A percentile compares a stretch with the other conserved stretches of the same genome.
These are phyloP conservation scores for Boletus patriciae DNA, from an alignment of 768 basidiomycete genomes.

Conservation along the genomic window DNA sequence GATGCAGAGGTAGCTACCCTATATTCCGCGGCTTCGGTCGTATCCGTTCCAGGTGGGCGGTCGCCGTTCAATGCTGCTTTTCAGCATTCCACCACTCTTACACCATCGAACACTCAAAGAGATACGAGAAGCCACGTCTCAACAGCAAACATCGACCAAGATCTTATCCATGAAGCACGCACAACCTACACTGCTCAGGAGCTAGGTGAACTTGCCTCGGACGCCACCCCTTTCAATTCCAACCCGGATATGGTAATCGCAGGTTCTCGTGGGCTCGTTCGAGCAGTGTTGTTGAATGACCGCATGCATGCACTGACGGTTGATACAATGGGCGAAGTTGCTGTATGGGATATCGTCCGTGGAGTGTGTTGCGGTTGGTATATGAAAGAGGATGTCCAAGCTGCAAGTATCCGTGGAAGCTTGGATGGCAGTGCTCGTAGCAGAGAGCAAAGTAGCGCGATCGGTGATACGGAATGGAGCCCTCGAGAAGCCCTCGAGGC, in stretches of 20 bases:
- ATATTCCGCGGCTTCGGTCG: constrained; percentile 82
- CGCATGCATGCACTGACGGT: constrained; percentile 88
- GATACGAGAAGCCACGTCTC: constrained; percentile 22
- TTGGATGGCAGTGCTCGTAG: constrained; percentile 36
- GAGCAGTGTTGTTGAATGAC: constrained; percentile 82
- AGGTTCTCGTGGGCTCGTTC: constrained; percentile 81
- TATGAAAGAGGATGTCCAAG: constrained; percentile 61
- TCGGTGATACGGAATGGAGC: constrained; percentile 52
- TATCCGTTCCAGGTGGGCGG: constrained; percentile 57
- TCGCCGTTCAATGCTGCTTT: constrained; percentile 40
- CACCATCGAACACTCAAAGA: constrained; percentile 28
- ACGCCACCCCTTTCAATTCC: constrained; percentile 58
- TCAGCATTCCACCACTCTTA: constrained; percentile 26
- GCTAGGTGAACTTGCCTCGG: constrained; percentile 75
- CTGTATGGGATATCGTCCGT: constrained; percentile 89
- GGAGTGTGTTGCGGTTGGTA: constrained; percentile 75
- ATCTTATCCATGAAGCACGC: constrained; percentile 41
- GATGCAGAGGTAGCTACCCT: constrained; percentile 84
- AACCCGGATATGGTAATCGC: constrained; percentile 68
- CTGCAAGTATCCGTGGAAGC: constrained; percentile 52
- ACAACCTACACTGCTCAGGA: constrained; percentile 59
- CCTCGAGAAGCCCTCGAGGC: constrained; percentile 84
- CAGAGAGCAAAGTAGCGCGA: constrained; percentile 34
- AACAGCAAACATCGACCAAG: constrained; percentile 24
- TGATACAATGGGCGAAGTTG: constrained; percentile 84